These are phyloP conservation scores for Termitomyces sp. DNA, from an alignment of 1,284 basidiomycete species.

Conservation along the genomic window DNA sequence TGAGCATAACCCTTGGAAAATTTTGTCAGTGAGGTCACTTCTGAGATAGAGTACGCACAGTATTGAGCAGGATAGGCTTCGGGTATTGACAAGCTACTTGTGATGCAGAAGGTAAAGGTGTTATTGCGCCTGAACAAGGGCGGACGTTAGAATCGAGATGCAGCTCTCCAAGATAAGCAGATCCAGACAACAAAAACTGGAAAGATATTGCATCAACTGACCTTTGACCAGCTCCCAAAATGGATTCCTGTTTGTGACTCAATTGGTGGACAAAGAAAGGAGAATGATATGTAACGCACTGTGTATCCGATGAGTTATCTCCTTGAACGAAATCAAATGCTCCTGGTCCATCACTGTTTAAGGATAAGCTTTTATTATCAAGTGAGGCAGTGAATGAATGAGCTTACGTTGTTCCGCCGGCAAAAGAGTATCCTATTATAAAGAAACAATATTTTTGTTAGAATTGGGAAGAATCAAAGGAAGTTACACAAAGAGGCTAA, in stretches of 20 bases:
- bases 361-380: neutral
- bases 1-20: conserved; percentile 54
- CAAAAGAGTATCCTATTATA: conserved; percentile 58
- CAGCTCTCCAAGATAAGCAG: too few species aligned
- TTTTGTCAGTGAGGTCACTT: conserved; percentile 5
- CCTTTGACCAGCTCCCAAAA: conserved; percentile 81
- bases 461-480: neutral
- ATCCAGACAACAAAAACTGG: neutral
- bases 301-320: conserved; percentile 54
- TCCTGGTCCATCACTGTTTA: conserved; percentile 68
- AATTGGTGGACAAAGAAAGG: neutral
- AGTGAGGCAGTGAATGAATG: conserved; percentile 6
- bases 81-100: conserved; percentile 73
- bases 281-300: conserved; percentile 31
- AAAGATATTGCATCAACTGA: conserved; percentile 17
- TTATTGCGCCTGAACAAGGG: conserved; percentile 48
- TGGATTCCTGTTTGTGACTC: conserved; percentile 52
- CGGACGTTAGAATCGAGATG: conserved; percentile 13
- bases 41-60: conserved; percentile 35
- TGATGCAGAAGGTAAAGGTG: conserved; percentile 51
- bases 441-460: conserved; percentile 1
- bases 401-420: conserved; percentile 74
- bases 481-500: conserved; percentile 27
- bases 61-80: conserved; percentile 78
- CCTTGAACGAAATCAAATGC: conserved; percentile 81